Evolutionary conservation across 176 grass and related monocot species (phyloP).

Genomic region (Luzula sylvatica): DNA sequence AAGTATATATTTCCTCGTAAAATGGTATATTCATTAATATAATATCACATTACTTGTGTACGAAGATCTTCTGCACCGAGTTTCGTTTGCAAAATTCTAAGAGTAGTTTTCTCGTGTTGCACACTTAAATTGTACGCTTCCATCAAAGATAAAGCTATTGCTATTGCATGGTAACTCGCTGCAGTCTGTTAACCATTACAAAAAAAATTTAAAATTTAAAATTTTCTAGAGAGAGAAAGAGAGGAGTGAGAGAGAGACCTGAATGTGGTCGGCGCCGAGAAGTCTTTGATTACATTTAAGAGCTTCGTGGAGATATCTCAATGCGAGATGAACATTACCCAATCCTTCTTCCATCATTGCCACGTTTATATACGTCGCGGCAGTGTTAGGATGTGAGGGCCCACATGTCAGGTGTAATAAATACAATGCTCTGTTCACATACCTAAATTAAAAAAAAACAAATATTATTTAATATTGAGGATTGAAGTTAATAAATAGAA

Average conservation of each 20-base stretch:
- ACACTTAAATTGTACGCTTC: slow-evolving; percentile 98
- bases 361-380: slow-evolving; percentile 98
- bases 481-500: not conserved
- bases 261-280: slow-evolving; percentile 96
- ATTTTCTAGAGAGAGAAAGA: slow-evolving; percentile 14
- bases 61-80: slow-evolving; percentile 98
- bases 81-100: slow-evolving; percentile 90
- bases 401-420: slow-evolving; percentile 92
- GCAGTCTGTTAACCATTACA: slow-evolving; percentile 59
- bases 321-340: slow-evolving; percentile 94
- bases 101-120: slow-evolving; percentile 98
- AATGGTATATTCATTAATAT: not conserved
- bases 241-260: slow-evolving; percentile 50
- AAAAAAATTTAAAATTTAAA: not conserved
- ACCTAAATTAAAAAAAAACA: slow-evolving; percentile 28
- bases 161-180: slow-evolving; percentile 98
- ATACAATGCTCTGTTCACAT: slow-evolving; percentile 96
- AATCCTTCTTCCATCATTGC: slow-evolving; percentile 99
- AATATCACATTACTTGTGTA: slow-evolving; percentile 91
- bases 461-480: not conserved
- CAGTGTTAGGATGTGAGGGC: slow-evolving; percentile 93
- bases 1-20: slow-evolving; percentile 12
- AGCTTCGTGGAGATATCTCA: slow-evolving; percentile 86
- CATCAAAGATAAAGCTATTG: slow-evolving; percentile 97
- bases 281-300: slow-evolving; percentile 93